A percentile compares a stretch with the other conserved stretches of the same genome.
These are phyloP conservation scores for Zasmidium angulare DNA, from an alignment of 2,329 filamentous ascomycete genomes.

Conservation along the genomic window DNA sequence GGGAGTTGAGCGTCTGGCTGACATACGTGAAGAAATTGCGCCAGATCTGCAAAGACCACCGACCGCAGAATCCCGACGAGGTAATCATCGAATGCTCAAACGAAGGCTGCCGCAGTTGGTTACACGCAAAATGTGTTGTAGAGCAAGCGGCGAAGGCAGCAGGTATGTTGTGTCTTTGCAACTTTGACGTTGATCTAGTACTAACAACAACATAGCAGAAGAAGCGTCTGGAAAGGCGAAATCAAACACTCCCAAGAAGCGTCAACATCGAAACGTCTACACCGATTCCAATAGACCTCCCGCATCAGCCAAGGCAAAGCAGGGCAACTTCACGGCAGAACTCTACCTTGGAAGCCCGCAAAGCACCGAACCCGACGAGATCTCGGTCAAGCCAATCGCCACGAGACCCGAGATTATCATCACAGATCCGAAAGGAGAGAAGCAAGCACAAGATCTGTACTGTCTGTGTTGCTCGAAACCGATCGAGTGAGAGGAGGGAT, in stretches of 20 bases:
- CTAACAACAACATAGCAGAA: constrained; percentile 17
- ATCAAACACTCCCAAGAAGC: not conserved
- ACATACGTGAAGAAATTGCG: constrained; percentile 31
- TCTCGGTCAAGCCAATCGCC: constrained; percentile 9
- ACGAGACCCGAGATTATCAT: constrained; percentile 30
- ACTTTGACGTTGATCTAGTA: not conserved
- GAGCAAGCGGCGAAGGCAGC: constrained; percentile 25
- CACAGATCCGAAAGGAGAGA: constrained; percentile 24
- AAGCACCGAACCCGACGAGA: not conserved
- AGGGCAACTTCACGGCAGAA: constrained; percentile 20
- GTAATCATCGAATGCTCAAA: constrained; percentile 43
- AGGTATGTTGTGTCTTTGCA: constrained; percentile 8
- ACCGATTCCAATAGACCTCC: constrained; percentile 7
- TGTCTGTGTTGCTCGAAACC: constrained; percentile 31
- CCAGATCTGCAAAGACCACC: constrained; percentile 41
- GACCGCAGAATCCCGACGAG: constrained; percentile 44
- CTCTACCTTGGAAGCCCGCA: constrained; percentile 22
- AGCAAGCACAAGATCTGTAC: constrained; percentile 24
- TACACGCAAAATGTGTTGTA: constrained; percentile 43
- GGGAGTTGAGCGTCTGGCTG: not conserved
- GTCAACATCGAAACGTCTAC: not conserved
- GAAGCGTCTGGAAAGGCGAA: constrained; percentile 9
- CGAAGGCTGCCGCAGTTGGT: constrained; percentile 41
- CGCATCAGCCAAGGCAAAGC: constrained; percentile 11
- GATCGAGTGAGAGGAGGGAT: constrained; percentile 18